Evolutionary conservation across 2,329 filamentous ascomycete genomes (phyloP).

Genomic region (Aspergillus quadricinctus): DNA sequence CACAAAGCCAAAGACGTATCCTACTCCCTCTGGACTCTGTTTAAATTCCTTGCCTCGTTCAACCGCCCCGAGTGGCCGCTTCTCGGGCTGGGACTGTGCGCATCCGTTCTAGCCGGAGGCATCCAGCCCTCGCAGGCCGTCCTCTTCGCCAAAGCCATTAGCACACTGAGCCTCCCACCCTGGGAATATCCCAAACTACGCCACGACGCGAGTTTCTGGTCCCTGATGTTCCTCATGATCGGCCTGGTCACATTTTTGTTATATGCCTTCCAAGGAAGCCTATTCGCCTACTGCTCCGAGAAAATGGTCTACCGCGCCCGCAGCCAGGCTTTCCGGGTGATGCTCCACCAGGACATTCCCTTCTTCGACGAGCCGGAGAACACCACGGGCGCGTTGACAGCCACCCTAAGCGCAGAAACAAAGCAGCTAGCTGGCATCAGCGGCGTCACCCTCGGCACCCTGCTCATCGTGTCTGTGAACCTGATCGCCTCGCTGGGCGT

Average conservation of each 20-base stretch:
- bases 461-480: conserved; percentile 75
- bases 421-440: conserved; percentile 85
- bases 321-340: conserved; percentile 74
- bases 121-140: conserved; percentile 74
- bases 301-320: conserved; percentile 79
- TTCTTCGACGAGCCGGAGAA: conserved; percentile 92
- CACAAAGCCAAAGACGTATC: background rate
- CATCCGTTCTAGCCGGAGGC: conserved; percentile 69
- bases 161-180: conserved; percentile 58
- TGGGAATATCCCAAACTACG: conserved; percentile 55
- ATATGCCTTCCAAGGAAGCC: conserved; percentile 65
- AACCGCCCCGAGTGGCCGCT: conserved; percentile 74
- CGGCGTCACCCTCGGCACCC: conserved; percentile 79
- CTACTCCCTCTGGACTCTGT: conserved; percentile 69
- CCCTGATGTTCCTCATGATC: conserved; percentile 81
- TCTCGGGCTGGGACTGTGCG: conserved; percentile 60
- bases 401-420: conserved; percentile 82
- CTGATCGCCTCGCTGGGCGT: conserved; percentile 69
- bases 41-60: conserved; percentile 76
- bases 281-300: conserved; percentile 87
- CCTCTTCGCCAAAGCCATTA: conserved; percentile 86
- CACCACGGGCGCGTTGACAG: conserved; percentile 80
- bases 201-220: conserved; percentile 77
- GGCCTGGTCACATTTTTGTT: conserved; percentile 66
- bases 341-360: conserved; percentile 86